Evolutionary conservation across 805 yeast species (phyloP).

Genomic region (Candida tibetensis): DNA sequence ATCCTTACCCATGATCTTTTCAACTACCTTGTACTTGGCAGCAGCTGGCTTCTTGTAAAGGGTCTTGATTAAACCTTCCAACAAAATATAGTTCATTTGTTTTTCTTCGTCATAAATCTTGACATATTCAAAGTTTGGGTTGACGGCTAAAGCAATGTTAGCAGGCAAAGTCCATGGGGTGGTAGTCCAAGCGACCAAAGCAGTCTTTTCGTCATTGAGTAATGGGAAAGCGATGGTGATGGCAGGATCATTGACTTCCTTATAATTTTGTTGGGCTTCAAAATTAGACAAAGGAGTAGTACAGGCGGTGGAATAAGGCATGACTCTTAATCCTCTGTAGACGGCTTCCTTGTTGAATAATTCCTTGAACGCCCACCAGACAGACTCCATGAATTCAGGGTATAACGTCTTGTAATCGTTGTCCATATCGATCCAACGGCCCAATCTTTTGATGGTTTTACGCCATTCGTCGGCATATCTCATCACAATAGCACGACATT

Average conservation of each 20-base stretch:
- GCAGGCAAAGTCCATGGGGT: constrained; percentile 99
- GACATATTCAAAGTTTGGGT: constrained; percentile 86
- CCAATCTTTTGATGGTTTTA: constrained; percentile 85
- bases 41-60: constrained; percentile 92
- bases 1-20: constrained; percentile 73
- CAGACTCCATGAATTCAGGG: constrained; percentile 96
- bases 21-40: constrained; percentile 83
- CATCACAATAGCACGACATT: constrained; percentile 97
- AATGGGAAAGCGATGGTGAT: constrained; percentile 88
- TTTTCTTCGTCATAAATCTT: constrained; percentile 89
- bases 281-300: constrained; percentile 96
- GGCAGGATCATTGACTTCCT: constrained; percentile 96
- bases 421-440: constrained; percentile 99
- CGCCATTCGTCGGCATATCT: constrained; percentile 96
- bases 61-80: constrained; percentile 78
- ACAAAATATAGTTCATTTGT: constrained; percentile 74
- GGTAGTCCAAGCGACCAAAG: constrained; percentile 97
- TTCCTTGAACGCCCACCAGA: constrained; percentile 98
- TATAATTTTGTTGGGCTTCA: constrained; percentile 97
- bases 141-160: constrained; percentile 86
- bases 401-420: constrained; percentile 96
- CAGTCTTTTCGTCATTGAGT: constrained; percentile 74
- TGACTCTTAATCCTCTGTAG: constrained; percentile 92
- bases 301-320: constrained; percentile 98
- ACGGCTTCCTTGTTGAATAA: constrained; percentile 82